phyloP scores from a whole-genome alignment of 2,329 filamentous ascomycete genomes.

The Bipolaris victoriae region DNA sequence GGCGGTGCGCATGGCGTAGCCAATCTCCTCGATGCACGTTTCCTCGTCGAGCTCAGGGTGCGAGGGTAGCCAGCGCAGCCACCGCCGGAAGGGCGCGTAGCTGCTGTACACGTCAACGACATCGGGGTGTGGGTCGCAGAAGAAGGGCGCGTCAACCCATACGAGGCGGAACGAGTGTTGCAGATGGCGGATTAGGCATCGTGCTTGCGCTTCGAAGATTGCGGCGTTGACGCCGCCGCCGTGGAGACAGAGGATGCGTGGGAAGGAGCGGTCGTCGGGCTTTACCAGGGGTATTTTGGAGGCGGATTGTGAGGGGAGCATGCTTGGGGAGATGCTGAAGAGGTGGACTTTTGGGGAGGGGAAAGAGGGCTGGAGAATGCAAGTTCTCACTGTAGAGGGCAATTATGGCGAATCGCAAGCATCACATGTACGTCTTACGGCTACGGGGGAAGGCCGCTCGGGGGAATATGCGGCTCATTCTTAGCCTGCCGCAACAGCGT shows the following conservation, averaged over 20 bases:
- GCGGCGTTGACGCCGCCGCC: constrained; percentile 76
- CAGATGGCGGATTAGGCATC: constrained; percentile 60
- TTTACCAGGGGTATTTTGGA: constrained; percentile 34
- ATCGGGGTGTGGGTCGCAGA: constrained; percentile 65
- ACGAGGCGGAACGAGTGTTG: constrained; percentile 69
- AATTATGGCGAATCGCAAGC: neutral
- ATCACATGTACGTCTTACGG: neutral
- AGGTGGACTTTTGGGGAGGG: too few species aligned
- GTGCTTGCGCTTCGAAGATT: constrained; percentile 73
- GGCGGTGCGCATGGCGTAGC: constrained; percentile 53
- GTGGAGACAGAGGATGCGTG: constrained; percentile 80
- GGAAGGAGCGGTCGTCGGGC: constrained; percentile 48
- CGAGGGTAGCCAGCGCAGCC: constrained; percentile 68
- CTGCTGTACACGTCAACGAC: constrained; percentile 69
- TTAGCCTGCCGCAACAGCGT: too few species aligned
- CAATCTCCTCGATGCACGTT: constrained; percentile 54
- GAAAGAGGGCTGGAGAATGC: neutral
- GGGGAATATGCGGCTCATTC: neutral
- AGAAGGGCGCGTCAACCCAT: constrained; percentile 73
- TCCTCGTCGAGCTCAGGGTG: constrained; percentile 62
- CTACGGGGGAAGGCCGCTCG: neutral
- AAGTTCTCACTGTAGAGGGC: neutral
- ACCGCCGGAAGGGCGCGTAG: constrained; percentile 68
- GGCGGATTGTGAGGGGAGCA: constrained; percentile 10
- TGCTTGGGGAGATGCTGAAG: neutral